phyloP scores from a whole-genome alignment of 108 stramenopile genomes.

The Conticribra guillardii region DNA sequence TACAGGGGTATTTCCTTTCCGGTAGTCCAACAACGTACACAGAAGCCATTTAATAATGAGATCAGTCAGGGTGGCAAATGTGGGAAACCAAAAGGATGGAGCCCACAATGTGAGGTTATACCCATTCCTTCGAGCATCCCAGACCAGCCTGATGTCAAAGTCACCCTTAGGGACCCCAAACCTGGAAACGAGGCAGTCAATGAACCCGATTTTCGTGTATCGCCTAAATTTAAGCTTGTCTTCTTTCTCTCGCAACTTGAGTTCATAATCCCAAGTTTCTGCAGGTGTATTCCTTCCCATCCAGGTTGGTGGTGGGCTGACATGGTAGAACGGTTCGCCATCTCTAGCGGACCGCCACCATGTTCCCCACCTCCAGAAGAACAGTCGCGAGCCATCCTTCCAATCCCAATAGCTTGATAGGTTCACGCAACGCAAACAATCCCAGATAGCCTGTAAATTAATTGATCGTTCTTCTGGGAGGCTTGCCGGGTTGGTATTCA shows the following conservation, averaged over 20 bases:
- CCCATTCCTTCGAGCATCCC: conserved; percentile 44
- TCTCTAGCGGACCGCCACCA: conserved; percentile 12
- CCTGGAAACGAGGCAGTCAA: not conserved
- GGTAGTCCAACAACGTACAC: conserved; percentile 15
- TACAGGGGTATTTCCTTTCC: not conserved
- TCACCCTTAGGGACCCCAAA: conserved; percentile 41
- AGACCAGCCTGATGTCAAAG: conserved; percentile 52
- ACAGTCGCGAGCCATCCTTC: conserved; percentile 26
- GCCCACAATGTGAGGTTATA: conserved; percentile 35
- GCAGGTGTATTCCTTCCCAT: conserved; percentile 9
- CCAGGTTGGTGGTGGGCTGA: not conserved
- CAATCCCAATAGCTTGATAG: no score
- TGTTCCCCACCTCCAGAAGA: conserved; percentile 46
- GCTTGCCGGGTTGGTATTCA: no score
- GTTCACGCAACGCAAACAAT: no score
- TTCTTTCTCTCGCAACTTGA: conserved; percentile 7
- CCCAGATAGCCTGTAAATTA: no score
- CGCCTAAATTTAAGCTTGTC: not conserved
- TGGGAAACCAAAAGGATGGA: conserved; percentile 44
- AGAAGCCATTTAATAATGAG: conserved; percentile 7
- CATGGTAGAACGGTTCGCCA: conserved; percentile 15
- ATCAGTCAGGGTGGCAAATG: conserved; percentile 20
- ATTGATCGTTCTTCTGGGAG: no score
- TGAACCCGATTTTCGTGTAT: conserved; percentile 10
- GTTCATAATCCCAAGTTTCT: not conserved